These are phyloP conservation scores for Metrosideros polymorpha DNA, from an alignment of 441 rosid genomes.

Conservation along the genomic window DNA sequence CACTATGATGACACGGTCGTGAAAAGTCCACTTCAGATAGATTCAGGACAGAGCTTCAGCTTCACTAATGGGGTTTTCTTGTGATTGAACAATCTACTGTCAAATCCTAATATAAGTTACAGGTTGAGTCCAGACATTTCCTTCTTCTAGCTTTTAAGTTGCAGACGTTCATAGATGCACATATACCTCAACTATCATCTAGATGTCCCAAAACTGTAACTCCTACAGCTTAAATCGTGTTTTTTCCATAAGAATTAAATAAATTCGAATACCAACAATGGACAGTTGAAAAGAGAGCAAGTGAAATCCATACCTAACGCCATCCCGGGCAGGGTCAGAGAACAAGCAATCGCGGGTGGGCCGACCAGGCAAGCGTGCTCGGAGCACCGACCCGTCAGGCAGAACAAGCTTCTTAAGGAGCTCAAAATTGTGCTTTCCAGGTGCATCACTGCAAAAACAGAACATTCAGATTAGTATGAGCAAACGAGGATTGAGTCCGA, in stretches of 20 bases:
- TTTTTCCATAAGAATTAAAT: neutral
- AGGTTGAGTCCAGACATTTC: neutral
- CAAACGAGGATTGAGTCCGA: neutral
- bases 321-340: constrained; percentile 80
- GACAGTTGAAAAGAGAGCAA: neutral
- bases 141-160: neutral
- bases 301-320: constrained; percentile 40
- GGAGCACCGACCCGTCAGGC: constrained; percentile 82
- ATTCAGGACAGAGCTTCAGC: neutral
- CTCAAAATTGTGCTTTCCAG: constrained; percentile 77
- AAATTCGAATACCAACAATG: neutral
- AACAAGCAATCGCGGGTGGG: constrained; percentile 81
- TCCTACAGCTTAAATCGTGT: neutral
- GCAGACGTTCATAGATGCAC: neutral
- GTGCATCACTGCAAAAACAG: constrained; percentile 52
- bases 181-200: neutral
- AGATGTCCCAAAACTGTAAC: neutral
- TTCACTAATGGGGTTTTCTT: neutral
- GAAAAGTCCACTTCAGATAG: neutral
- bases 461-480: neutral
- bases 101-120: neutral
- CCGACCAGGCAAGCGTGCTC: constrained; percentile 74
- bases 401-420: constrained; percentile 65
- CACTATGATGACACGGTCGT: neutral
- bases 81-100: neutral